A percentile compares a stretch with the other conserved stretches of the same genome.
Conservation (phyloP, 371 early-diverging fungal genomes). For the Parasitella parasitica region DNA sequence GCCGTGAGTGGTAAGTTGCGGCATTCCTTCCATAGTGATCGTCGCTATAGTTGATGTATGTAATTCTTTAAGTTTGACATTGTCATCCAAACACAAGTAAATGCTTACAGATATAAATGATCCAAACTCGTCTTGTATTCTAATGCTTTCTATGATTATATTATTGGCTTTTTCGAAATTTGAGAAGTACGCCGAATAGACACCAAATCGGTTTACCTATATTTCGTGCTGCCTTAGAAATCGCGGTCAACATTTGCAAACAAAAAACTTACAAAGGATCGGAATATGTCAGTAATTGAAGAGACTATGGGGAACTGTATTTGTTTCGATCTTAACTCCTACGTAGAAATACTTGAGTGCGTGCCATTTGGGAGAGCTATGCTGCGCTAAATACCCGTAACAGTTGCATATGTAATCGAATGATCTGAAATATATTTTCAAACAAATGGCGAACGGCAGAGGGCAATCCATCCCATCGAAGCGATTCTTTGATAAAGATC, state of each 20-base stretch:
- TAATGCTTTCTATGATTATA: constrained; percentile 23
- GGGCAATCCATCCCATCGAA: constrained; percentile 43
- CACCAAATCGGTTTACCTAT: constrained; percentile 11
- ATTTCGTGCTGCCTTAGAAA: too few species aligned
- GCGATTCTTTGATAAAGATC: constrained; percentile 54
- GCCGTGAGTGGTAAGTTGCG: constrained; percentile 37
- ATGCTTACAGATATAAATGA: constrained; percentile 27
- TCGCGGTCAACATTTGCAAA: too few species aligned
- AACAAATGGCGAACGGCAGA: constrained; percentile 55
- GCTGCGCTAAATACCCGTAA: constrained; percentile 22
- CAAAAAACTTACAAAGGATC: constrained; percentile 21
- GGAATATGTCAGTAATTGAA: constrained; percentile 31
- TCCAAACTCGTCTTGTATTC: constrained; percentile 27
- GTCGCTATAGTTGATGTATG: constrained; percentile 28
- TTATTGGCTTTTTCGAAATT: constrained; percentile 41
- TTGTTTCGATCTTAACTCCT: constrained; percentile 31
- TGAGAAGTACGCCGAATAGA: constrained; percentile 30
- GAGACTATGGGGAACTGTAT: constrained; percentile 23
- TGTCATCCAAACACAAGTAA: background rate
- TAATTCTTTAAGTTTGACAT: background rate
- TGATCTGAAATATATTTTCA: constrained; percentile 52
- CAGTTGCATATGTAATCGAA: constrained; percentile 43
- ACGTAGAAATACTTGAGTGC: background rate
- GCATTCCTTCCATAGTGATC: constrained; percentile 32
- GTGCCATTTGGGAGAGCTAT: too few species aligned